Conservation (phyloP, 2,329 filamentous ascomycete species). For the Fusarium goolgardi region DNA sequence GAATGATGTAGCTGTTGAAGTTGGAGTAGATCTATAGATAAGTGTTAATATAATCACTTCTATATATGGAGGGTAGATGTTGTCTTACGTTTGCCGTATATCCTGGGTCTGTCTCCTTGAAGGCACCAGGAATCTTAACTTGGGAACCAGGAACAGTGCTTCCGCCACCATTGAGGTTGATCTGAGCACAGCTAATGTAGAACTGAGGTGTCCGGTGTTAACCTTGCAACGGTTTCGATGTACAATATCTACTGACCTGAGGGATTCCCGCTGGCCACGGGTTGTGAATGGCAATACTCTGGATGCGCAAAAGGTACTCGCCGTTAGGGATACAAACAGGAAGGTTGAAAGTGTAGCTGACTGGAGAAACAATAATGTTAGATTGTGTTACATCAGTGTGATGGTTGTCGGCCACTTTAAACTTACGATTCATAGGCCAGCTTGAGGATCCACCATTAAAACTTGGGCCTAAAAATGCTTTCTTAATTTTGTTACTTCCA, state of each 20-base stretch:
- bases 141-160: conserved; percentile 13
- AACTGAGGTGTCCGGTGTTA: background rate
- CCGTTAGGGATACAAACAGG: conserved; percentile 10
- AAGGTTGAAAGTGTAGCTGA: conserved; percentile 13
- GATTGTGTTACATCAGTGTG: background rate
- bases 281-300: conserved; percentile 18
- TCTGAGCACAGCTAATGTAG: conserved; percentile 21
- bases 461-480: rapidly evolving
- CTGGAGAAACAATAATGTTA: background rate
- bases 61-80: rapidly evolving
- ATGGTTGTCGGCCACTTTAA: rapidly evolving
- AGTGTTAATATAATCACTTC: rapidly evolving
- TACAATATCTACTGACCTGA: background rate
- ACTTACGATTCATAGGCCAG: conserved; percentile 15
- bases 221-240: rapidly evolving
- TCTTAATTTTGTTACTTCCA: background rate
- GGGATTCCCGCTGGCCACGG: conserved; percentile 11
- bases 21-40: conserved; percentile 5
- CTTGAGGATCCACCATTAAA: background rate
- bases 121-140: conserved; percentile 18
- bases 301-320: conserved; percentile 13
- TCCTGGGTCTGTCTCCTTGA: conserved; percentile 8
- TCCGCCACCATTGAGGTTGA: conserved; percentile 7
- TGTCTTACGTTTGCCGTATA: conserved; percentile 8
- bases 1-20: conserved; percentile 14